Base-by-base conservation (phyloP, 345 rosid genomes). In the Eucalyptus regnans region DNA sequence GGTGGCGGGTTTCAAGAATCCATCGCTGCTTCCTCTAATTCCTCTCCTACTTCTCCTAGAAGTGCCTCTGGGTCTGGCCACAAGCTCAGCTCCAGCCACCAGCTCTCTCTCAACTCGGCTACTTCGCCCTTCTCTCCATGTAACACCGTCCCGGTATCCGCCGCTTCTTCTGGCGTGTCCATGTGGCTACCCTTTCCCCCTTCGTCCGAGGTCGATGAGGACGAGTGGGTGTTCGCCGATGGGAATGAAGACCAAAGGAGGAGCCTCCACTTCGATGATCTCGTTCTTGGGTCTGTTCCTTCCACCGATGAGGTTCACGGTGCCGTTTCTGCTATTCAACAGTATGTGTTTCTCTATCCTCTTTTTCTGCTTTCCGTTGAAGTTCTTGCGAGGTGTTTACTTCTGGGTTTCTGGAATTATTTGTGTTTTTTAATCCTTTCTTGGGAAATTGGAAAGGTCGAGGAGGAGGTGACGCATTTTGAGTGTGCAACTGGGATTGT, bases 241-340 rank as follows among this genome's bases (percentile, higher is more conserved):
- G 87, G 90, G 89, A 87, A 58, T 33, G 87, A 86, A 44, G 94
- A 88, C 29, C 92, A 86, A 2, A 88, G 22, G 58, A 43, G 87
- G 11, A 20, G n/a, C 89, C 86, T 88, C 85, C 50, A 86, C 49
- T 46, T 81, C 86, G 94, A 94, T 90, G 95, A 95, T 68, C 91
- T 79, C 71, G 66, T 91, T 88, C 90, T 94, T 8, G 96, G 96
- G 37, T 90, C 94, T 90, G 95, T 92, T 91, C 99, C 99, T 86
- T 95, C 97, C 31, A 16, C 89, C 29, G 97, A 94, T 9, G 99
- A 97, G 93, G 97, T 97, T 86, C 93, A 95, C 10, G 88, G 86
- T 10, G 99, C 98, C 86, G 93, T 96, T 89, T 95, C 98, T 90
- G 96, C 99, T 29, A 92, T 97, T 87, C 93, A 92, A 44, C 92